These are phyloP conservation scores for Flueggea neowawraea DNA, from an alignment of 441 rosid species.

Conservation along the genomic window DNA sequence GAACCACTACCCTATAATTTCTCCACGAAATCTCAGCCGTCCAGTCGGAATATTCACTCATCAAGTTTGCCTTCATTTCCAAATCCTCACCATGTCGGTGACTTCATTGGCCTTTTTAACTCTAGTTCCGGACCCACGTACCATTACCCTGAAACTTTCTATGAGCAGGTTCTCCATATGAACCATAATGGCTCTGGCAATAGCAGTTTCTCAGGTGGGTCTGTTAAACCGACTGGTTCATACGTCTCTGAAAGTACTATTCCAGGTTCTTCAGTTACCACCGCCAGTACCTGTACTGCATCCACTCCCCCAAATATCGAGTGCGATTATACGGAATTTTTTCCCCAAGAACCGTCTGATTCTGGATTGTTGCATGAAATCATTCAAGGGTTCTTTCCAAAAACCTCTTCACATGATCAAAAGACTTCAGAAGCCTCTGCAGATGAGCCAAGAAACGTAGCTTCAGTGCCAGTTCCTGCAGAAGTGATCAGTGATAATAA, in stretches of 20 bases:
- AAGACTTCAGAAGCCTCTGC: slow-evolving; percentile 5
- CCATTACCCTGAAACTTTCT: neutral
- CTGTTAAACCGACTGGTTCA: slow-evolving; percentile 1
- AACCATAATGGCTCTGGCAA: slow-evolving; percentile 6
- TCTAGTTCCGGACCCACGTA: no score
- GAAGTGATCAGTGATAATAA: no score
- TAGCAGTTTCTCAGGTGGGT: slow-evolving; percentile 4
- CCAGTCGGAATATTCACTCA: no score
- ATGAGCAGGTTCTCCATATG: slow-evolving; percentile 13
- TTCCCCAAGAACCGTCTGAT: slow-evolving; percentile 47
- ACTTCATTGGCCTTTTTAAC: no score
- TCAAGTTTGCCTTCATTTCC: no score
- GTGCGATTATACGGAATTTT: slow-evolving; percentile 28
- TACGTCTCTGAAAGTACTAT: slow-evolving; percentile 3
- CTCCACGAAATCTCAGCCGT: no score
- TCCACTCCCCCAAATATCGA: neutral
- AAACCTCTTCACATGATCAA: slow-evolving; percentile 25
- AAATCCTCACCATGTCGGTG: no score
- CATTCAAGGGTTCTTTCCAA: slow-evolving; percentile 63
- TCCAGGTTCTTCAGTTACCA: slow-evolving; percentile 8
- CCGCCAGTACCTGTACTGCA: no score
- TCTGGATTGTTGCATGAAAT: slow-evolving; percentile 83
- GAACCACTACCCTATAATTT: no score
- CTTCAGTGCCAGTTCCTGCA: no score
- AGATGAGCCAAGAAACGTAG: no score